phyloP scores from a whole-genome alignment of 257 asterid genomes.

The Nicotiana tomentosiformis region DNA sequence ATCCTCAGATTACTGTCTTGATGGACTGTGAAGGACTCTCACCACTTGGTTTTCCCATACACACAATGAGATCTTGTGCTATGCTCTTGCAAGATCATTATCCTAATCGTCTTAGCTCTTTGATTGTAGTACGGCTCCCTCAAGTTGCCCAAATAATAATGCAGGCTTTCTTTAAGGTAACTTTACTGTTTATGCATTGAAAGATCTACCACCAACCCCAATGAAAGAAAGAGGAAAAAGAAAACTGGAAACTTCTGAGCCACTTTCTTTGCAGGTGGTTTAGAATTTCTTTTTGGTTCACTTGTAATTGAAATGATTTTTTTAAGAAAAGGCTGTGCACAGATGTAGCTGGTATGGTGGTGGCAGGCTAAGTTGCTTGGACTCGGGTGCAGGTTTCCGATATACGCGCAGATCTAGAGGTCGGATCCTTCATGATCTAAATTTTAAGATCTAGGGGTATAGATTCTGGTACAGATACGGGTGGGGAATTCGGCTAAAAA shows the following conservation, averaged over 20 bases:
- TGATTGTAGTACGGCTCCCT: slow-evolving; percentile 36
- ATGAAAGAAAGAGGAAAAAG: not conserved
- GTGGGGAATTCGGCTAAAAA: too few species aligned
- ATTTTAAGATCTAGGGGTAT: too few species aligned
- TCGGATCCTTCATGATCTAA: too few species aligned
- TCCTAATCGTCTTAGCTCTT: slow-evolving; percentile 36
- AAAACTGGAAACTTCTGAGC: not conserved
- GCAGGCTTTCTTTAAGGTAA: slow-evolving; percentile 38
- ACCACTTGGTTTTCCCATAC: slow-evolving; percentile 40
- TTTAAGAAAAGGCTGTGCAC: not conserved
- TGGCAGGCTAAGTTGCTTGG: not conserved
- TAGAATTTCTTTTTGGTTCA: not conserved
- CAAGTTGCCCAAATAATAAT: slow-evolving; percentile 34
- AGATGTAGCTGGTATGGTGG: not conserved
- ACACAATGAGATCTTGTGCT: slow-evolving; percentile 45
- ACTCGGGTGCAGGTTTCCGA: too few species aligned
- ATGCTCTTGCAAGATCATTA: slow-evolving; percentile 44
- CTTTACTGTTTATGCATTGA: not conserved
- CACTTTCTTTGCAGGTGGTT: not conserved
- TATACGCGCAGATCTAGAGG: too few species aligned
- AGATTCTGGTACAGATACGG: too few species aligned
- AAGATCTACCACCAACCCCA: not conserved
- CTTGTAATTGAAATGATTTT: not conserved
- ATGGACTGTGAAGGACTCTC: slow-evolving; percentile 47
- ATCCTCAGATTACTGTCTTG: slow-evolving; percentile 36